Percentiles rank a stretch among this genome's conserved stretches.
Evolutionary conservation across 2,329 filamentous ascomycete species (phyloP).

Genomic region (Pseudogymnoascus destructans): DNA sequence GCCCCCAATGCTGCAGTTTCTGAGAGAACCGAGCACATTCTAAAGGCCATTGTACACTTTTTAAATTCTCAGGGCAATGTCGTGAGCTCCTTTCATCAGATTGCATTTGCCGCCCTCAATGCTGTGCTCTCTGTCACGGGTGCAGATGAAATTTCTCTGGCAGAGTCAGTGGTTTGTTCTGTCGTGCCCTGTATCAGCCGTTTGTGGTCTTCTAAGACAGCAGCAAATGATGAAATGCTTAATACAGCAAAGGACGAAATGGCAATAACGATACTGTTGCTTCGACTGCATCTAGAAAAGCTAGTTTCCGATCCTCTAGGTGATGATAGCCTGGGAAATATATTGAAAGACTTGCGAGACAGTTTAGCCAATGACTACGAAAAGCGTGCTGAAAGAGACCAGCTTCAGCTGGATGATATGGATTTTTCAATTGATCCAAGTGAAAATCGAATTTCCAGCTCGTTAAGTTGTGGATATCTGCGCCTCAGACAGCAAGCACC

Average conservation of each 20-base stretch:
- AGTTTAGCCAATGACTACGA: constrained; percentile 68
- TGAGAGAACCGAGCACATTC: constrained; percentile 41
- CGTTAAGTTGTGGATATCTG: constrained; percentile 38
- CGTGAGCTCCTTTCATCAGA: constrained; percentile 51
- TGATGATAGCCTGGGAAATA: constrained; percentile 27
- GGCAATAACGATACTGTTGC: constrained; percentile 55
- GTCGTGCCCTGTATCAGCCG: constrained; percentile 59
- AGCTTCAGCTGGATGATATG: constrained; percentile 68
- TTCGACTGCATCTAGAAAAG: constrained; percentile 49
- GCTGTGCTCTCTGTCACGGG: constrained; percentile 50
- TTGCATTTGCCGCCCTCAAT: constrained; percentile 67
- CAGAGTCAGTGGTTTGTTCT: constrained; percentile 42
- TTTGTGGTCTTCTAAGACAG: constrained; percentile 64
- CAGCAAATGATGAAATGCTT: constrained; percentile 40
- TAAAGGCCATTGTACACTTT: constrained; percentile 44
- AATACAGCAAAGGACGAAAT: constrained; percentile 63
- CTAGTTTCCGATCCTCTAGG: constrained; percentile 31
- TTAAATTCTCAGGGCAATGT: constrained; percentile 45
- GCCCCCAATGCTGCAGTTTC: constrained; percentile 55
- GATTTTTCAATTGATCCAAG: constrained; percentile 30
- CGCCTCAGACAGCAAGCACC: constrained; percentile 39
- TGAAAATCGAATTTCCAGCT: constrained; percentile 9
- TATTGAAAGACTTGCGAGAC: constrained; percentile 53
- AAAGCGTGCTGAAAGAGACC: constrained; percentile 53
- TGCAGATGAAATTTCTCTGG: constrained; percentile 53